Evolutionary conservation across 2,329 filamentous ascomycete species (phyloP).

Genomic region (Ceratocystis papillata): DNA sequence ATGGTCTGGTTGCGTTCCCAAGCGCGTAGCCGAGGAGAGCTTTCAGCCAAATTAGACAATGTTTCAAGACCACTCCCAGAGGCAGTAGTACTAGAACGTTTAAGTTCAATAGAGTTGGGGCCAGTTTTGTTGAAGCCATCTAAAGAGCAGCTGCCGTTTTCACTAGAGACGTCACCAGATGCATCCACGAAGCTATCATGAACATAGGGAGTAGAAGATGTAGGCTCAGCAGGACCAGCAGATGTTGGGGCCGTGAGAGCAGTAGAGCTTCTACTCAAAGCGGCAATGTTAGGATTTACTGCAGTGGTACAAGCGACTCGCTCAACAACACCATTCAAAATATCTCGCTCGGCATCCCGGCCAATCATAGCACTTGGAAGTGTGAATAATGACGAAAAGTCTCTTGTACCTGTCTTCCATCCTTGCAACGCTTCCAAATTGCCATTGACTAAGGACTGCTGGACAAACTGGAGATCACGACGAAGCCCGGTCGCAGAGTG

Average conservation of each 20-base stretch:
- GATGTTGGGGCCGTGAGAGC: conserved; percentile 27
- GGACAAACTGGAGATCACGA: conserved; percentile 64
- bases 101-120: conserved; percentile 26
- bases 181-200: conserved; percentile 31
- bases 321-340: conserved; percentile 64
- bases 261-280: conserved; percentile 21
- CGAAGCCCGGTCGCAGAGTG: conserved; percentile 80
- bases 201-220: conserved; percentile 44
- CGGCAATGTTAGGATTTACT: conserved; percentile 28
- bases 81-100: conserved; percentile 12
- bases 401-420: conserved; percentile 68
- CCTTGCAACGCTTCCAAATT: conserved; percentile 59
- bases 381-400: conserved; percentile 86
- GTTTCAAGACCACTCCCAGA: conserved; percentile 13
- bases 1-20: conserved; percentile 46
- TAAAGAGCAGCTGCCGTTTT: conserved; percentile 45
- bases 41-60: conserved; percentile 16
- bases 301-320: conserved; percentile 58
- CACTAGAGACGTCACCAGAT: conserved; percentile 45
- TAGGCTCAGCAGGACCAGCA: conserved; percentile 42
- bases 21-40: conserved; percentile 31
- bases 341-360: conserved; percentile 57
- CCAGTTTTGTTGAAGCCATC: conserved; percentile 40
- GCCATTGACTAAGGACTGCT: conserved; percentile 63
- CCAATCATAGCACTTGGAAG: conserved; percentile 75